phyloP scores from a whole-genome alignment of 345 rosid species.

The Eucalyptus leucophloia region DNA sequence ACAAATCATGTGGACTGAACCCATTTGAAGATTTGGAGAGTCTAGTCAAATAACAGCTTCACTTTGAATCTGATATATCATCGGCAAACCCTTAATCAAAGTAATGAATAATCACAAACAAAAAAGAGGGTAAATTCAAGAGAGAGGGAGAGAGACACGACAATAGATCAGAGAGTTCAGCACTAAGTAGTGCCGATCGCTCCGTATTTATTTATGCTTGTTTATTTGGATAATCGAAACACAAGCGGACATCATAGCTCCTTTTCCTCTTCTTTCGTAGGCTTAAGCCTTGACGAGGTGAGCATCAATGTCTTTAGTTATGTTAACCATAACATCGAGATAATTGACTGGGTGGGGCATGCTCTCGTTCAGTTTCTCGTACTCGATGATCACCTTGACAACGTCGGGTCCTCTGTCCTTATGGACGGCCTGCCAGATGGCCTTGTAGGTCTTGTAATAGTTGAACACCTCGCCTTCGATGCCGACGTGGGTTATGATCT shows the following conservation, averaged over 20 bases:
- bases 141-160: not conserved
- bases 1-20: not conserved
- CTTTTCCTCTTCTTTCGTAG: not conserved
- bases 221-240: not conserved
- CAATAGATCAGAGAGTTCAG: not conserved
- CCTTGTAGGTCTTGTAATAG: not conserved
- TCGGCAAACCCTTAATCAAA: not conserved
- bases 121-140: not conserved
- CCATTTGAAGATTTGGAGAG: not conserved
- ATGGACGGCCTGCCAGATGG: not conserved
- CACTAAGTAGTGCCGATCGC: not conserved
- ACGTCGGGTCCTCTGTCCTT: not conserved
- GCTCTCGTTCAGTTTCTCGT: slow-evolving; percentile 5
- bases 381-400: not conserved
- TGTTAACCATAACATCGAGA: not conserved
- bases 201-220: not conserved
- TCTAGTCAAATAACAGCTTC: not conserved
- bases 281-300: not conserved
- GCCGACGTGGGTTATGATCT: not conserved
- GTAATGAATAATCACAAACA: not conserved
- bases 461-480: not conserved
- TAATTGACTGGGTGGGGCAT: not conserved
- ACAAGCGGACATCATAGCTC: not conserved
- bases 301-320: not conserved
- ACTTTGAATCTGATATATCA: not conserved